These are phyloP conservation scores for Cryphonectria parasitica DNA, from an alignment of 2,329 filamentous ascomycete species.

Conservation along the genomic window DNA sequence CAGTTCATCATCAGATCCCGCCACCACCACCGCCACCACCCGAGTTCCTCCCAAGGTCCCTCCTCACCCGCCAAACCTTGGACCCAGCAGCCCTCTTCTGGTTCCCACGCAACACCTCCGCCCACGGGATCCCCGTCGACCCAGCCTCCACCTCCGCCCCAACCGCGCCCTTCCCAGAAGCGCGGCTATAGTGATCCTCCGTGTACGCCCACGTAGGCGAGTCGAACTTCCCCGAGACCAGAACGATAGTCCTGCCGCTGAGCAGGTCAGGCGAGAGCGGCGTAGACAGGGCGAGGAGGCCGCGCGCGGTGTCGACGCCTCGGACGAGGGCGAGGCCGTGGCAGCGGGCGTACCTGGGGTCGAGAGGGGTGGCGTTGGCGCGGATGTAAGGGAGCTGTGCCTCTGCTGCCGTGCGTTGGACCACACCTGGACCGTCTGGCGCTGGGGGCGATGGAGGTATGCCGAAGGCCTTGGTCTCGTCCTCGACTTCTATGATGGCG, in stretches of 20 bases:
- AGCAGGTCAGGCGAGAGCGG: constrained; percentile 53
- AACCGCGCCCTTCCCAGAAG: constrained; percentile 36
- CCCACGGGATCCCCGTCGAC: constrained; percentile 55
- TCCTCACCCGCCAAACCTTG: constrained; percentile 65
- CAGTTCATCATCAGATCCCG: constrained; percentile 4
- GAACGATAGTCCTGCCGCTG: constrained; percentile 56
- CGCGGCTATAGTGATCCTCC: constrained; percentile 57
- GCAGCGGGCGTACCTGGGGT: constrained; percentile 62
- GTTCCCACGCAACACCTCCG: constrained; percentile 59
- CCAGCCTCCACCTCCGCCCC: constrained; percentile 37
- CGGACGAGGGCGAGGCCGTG: constrained; percentile 72
- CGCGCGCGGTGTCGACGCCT: constrained; percentile 62
- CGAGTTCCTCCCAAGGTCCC: constrained; percentile 56
- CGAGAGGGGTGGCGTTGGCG: constrained; percentile 54
- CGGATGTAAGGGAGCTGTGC: constrained; percentile 68
- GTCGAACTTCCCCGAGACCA: constrained; percentile 72
- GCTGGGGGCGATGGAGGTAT: not conserved
- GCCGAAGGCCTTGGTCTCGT: constrained; percentile 50
- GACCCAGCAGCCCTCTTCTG: constrained; percentile 62
- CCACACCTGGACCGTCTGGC: not conserved
- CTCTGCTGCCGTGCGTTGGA: constrained; percentile 36
- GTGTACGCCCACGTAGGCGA: constrained; percentile 71
- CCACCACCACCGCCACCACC: constrained; percentile 5
- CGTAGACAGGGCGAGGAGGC: constrained; percentile 66
- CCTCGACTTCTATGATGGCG: constrained; percentile 66